These are phyloP conservation scores for Russula compacta DNA, from an alignment of 768 basidiomycete genomes.

Conservation along the genomic window DNA sequence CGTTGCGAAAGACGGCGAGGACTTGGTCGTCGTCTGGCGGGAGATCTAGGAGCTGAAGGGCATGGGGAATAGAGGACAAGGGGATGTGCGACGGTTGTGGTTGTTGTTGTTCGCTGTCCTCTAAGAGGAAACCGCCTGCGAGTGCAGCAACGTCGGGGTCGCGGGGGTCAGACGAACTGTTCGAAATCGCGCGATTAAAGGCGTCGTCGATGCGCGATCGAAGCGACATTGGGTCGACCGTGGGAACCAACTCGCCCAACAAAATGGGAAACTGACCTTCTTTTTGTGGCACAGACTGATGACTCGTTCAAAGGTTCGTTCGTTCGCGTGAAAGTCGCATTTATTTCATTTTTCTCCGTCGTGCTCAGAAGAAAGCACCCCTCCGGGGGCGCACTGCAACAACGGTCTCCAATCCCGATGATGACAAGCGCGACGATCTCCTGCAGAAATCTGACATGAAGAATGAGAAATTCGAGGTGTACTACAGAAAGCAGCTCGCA, in stretches of 20 bases:
- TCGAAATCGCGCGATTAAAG: background rate
- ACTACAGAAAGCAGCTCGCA: conserved; percentile 71
- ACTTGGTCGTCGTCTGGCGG: conserved; percentile 57
- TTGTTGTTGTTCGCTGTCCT: conserved; percentile 17
- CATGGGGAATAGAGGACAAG: conserved; percentile 47
- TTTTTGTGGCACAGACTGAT: background rate
- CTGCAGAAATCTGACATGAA: conserved; percentile 57
- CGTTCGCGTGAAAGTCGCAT: background rate
- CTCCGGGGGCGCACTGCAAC: background rate
- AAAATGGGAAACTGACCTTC: background rate
- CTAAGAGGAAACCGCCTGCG: conserved; percentile 30
- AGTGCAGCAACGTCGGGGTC: background rate
- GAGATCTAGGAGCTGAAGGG: conserved; percentile 55
- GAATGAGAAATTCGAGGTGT: conserved; percentile 56
- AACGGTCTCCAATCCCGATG: conserved; percentile 2
- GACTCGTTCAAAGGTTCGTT: conserved; percentile 13
- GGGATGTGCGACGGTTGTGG: conserved; percentile 33
- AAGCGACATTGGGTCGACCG: background rate
- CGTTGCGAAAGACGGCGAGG: conserved; percentile 63
- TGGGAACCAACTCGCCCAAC: too few relatives aligned
- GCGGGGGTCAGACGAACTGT: background rate
- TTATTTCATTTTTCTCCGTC: background rate
- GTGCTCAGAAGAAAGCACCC: background rate
- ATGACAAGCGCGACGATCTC: conserved; percentile 39
- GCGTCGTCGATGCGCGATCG: conserved; percentile 11